Evolutionary conservation across 2,329 filamentous ascomycete genomes (phyloP), one percentile per base, ranked within the genome.

Genomic region (Iodosphaeria phyllophila): DNA sequence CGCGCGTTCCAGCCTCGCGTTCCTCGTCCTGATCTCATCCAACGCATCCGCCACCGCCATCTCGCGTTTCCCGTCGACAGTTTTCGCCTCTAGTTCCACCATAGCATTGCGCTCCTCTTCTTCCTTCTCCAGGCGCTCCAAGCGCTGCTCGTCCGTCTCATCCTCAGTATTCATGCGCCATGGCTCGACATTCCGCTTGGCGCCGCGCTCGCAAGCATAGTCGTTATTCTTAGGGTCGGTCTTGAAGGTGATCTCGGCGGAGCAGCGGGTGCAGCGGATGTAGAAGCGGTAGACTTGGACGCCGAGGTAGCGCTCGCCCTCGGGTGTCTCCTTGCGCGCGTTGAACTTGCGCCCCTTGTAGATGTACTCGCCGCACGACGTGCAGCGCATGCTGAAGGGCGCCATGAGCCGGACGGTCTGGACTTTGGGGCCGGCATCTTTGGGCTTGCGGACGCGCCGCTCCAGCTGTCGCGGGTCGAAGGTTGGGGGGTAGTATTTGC

Each of bases 281-380:
- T 84, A 89, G 58, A 95, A 93, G 16, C 76, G 69, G 52, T 74
- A 89, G 34, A 92, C 83, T 31, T 80, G 69, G 32, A 95, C 91
- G 24, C 67, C 67, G 23, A 92, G 69, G 54, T 98, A 98, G 37
- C 75, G 78, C 40, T 93, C 78, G 12, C 89, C 77, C 0, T 69
- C 71, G 1, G 80, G 82, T 0, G 78, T 92, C 44, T 93, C 83
- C 44, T 98, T 98, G 18, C 80, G 66, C 3, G 82, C 76, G 52
- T 95, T 95, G 63, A 95, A 95, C 43, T 93, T 95, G 31, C 84
- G 70, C 0, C 84, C 84, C 39, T 82, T 80, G 60, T 91, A 86
- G 42, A 92, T 89, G 55, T 75, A 92, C 51, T 91, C 78, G 31
- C 57, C 59, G 31, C 60, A 64, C 1, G 48, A 49, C 3, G 49